Conservation (phyloP, 192 early-diverging fungal species). For the Phlyctochytrium bullatum region DNA sequence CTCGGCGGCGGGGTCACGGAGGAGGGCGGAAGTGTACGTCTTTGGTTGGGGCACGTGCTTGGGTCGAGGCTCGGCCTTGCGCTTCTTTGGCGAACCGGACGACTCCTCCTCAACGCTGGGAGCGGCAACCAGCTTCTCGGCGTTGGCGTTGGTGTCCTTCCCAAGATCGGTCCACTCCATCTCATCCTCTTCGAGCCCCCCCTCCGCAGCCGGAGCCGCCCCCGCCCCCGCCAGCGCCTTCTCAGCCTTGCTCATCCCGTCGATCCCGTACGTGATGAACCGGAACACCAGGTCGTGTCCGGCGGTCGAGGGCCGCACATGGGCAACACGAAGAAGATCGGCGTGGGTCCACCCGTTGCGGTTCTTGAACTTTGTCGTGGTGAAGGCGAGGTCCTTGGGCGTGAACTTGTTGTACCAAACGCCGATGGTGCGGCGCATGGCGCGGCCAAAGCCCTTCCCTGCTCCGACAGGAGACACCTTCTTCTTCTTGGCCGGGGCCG, state of each 20-base stretch:
- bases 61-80: neutral
- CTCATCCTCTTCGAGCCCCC: neutral
- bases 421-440: constrained; percentile 17
- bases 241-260: neutral
- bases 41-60: constrained; percentile 3
- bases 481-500: neutral
- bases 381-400: constrained; percentile 18
- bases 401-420: constrained; percentile 13
- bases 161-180: constrained; percentile 1
- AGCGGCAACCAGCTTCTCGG: neutral
- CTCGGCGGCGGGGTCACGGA: neutral
- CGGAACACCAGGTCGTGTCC: constrained; percentile 8
- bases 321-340: constrained; percentile 24
- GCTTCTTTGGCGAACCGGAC: neutral
- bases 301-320: constrained; percentile 18
- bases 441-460: constrained; percentile 6
- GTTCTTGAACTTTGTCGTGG: constrained; percentile 31
- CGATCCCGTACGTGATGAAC: constrained; percentile 1
- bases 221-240: neutral
- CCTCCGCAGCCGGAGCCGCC: neutral
- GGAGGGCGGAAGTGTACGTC: neutral
- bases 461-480: neutral
- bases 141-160: neutral
- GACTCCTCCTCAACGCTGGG: neutral
- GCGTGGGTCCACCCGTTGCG: constrained; percentile 31